These are phyloP conservation scores for Gyromitra esculenta DNA, from an alignment of 2,329 filamentous ascomycete genomes.

Conservation along the genomic window DNA sequence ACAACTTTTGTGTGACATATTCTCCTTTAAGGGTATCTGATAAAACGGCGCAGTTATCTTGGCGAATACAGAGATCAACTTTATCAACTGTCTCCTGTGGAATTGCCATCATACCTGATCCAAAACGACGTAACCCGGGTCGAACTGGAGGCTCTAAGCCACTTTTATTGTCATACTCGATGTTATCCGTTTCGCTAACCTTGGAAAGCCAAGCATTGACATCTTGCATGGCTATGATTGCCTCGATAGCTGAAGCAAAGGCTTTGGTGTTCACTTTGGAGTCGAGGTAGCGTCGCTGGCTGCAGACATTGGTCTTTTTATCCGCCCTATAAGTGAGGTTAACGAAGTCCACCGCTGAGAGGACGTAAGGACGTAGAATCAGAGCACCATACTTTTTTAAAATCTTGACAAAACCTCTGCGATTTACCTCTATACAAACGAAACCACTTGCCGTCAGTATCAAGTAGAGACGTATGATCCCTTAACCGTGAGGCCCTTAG, in stretches of 20 bases:
- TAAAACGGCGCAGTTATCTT: constrained; percentile 71
- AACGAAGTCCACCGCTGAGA: constrained; percentile 11
- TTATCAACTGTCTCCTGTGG: constrained; percentile 74
- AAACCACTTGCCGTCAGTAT: constrained; percentile 38
- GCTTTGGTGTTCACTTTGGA: constrained; percentile 89
- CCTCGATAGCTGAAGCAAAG: constrained; percentile 79
- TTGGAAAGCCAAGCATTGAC: constrained; percentile 94
- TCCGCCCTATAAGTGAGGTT: constrained; percentile 67
- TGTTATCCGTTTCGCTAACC: constrained; percentile 78
- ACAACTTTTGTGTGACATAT: constrained; percentile 62
- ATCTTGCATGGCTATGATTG: constrained; percentile 69
- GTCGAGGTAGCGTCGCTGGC: constrained; percentile 85
- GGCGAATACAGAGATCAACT: constrained; percentile 76
- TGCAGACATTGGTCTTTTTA: constrained; percentile 82
- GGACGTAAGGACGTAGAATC: constrained; percentile 8
- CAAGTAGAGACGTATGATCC: neutral
- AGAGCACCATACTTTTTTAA: constrained; percentile 76
- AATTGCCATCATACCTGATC: constrained; percentile 78
- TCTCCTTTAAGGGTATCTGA: constrained; percentile 58
- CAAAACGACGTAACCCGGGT: constrained; percentile 77
- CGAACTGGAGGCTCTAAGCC: constrained; percentile 74
- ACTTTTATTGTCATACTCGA: constrained; percentile 69
- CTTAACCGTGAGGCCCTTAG: neutral
- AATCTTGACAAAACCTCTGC: constrained; percentile 95
- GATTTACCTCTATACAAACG: constrained; percentile 76